Evolutionary conservation across 164 flowering plant genomes (phyloP), one percentile per base, ranked within the genome.

Genomic region (Platanus orientalis): DNA sequence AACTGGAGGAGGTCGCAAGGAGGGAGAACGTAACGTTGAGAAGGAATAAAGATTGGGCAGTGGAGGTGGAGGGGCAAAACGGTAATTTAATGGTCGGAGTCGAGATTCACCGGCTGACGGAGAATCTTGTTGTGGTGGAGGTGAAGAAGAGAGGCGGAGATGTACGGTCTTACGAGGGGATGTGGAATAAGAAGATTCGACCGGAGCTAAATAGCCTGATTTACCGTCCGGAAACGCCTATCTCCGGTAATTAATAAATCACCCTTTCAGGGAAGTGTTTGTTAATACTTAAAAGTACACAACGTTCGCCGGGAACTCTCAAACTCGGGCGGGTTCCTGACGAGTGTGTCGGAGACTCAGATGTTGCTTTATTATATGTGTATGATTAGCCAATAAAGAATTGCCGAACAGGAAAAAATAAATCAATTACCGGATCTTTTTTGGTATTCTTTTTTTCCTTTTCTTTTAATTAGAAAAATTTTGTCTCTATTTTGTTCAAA

Each of bases 91-190:
- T 67, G 0, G 65, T 60, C n/a, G 58, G 36, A 1, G 24, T 84
- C 0, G 70, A 64, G 47, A 54, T 83, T 47, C 23, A 47, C 64
- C 75, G 79, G 63, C 48, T 84, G 54, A 82, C 85, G 36, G 82
- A 76, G 24, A 39, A 61, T 6, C 62, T 82, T 45, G 81, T 71
- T 4, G 70, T 82, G 63, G 81, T 84, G 17, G 85, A 81, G 49
- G 61, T 74, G 3, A 64, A 24, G 70, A 47, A 28, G 44, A 61
- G 54, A 12, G 77, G 64, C 20, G 39, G 42, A 0, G 70, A 51
- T 2, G 59, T 28, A 0, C 71, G 64, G 42, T 21, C 55, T 0
- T 29, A 68, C 17, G 57, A 20, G 1, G 64, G 50, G 6, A 36
- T 70, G 1, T 84, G 86, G 89, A 69, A 53, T 12, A 67, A 73